These are phyloP conservation scores for Darksidea phi DNA, from an alignment of 495 filamentous ascomycete genomes.

Conservation along the genomic window DNA sequence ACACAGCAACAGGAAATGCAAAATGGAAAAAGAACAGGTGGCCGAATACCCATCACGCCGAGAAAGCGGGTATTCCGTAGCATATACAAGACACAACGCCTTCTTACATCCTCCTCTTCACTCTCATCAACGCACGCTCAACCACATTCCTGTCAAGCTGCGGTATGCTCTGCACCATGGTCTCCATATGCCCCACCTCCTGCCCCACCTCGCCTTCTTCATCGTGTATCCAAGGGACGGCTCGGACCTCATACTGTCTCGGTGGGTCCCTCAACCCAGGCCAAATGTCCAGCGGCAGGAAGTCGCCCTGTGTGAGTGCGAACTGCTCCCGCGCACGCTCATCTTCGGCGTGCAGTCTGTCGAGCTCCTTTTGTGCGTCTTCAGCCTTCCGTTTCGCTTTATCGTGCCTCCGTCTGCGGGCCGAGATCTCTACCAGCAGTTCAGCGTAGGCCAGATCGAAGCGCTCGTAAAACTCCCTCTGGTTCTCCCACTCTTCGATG, in stretches of 20 bases:
- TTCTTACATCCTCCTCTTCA: conserved; percentile 29
- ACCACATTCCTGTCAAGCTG: conserved; percentile 56
- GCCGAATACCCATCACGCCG: too few relatives aligned
- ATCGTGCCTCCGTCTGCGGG: conserved; percentile 66
- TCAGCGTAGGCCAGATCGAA: conserved; percentile 82
- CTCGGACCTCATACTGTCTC: conserved; percentile 55
- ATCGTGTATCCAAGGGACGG: conserved; percentile 36
- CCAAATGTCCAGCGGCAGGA: conserved; percentile 88
- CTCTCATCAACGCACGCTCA: conserved; percentile 51
- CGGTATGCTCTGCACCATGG: conserved; percentile 51
- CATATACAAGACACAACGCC: background rate
- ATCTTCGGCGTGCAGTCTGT: conserved; percentile 69
- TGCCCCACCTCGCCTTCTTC: conserved; percentile 12
- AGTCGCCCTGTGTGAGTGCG: conserved; percentile 77
- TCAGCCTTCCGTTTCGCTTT: conserved; percentile 70
- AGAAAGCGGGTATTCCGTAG: too few relatives aligned
- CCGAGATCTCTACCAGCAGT: conserved; percentile 75
- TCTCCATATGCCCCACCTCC: conserved; percentile 31
- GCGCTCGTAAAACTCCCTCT: conserved; percentile 75
- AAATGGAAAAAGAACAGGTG: too few relatives aligned
- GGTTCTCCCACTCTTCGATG: conserved; percentile 56
- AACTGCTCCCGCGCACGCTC: conserved; percentile 73
- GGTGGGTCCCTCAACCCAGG: conserved; percentile 64
- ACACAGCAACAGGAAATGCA: too few relatives aligned
- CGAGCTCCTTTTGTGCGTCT: conserved; percentile 71